phyloP scores from a whole-genome alignment of 1,284 basidiomycete species.

The Sphagnurus paluster region DNA sequence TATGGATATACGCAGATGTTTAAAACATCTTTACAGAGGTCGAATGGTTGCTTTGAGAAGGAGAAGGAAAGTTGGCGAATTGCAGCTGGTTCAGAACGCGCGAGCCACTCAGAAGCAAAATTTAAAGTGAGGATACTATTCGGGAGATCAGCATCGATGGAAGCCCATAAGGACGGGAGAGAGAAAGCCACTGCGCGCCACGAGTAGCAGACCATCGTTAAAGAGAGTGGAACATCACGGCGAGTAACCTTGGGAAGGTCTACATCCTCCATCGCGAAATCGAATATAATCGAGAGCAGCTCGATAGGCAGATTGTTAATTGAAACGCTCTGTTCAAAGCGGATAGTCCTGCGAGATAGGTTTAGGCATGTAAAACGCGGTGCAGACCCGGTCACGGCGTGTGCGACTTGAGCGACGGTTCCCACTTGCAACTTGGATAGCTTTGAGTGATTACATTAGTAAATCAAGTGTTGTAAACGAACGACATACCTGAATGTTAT shows the following conservation, averaged over 20 bases:
- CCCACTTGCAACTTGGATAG: too few relatives aligned
- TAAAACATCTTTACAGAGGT: background rate
- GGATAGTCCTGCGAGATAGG: too few relatives aligned
- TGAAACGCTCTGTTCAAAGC: background rate
- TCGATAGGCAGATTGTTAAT: background rate
- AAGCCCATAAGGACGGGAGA: background rate
- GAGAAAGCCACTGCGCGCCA: background rate
- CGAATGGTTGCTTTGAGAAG: background rate
- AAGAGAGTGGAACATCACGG: background rate
- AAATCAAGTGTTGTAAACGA: too few relatives aligned
- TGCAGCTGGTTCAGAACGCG: background rate
- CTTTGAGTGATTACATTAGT: too few relatives aligned
- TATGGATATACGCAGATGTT: background rate
- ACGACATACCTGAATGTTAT: too few relatives aligned
- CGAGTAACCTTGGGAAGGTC: background rate
- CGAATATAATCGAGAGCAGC: background rate
- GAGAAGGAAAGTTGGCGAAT: background rate
- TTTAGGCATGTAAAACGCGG: too few relatives aligned
- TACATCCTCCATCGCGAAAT: background rate
- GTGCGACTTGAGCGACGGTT: too few relatives aligned
- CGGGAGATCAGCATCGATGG: background rate
- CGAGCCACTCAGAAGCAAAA: background rate
- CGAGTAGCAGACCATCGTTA: background rate
- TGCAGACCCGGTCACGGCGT: too few relatives aligned
- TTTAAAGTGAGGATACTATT: background rate